These are phyloP conservation scores for Letharia lupina DNA, from an alignment of 495 filamentous ascomycete species.

Conservation along the genomic window DNA sequence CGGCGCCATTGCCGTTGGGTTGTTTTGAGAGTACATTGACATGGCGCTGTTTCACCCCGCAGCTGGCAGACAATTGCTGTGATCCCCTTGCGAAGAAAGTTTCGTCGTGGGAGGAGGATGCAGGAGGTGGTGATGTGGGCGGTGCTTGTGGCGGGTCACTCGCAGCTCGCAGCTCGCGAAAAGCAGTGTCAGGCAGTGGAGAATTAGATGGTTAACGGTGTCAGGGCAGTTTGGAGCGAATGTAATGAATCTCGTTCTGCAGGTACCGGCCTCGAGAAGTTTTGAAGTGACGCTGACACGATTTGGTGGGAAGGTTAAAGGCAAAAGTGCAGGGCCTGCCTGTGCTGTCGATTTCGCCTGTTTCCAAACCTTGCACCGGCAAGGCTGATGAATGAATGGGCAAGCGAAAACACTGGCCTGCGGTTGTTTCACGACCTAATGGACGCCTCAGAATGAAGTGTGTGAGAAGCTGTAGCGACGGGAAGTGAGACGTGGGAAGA, in stretches of 20 bases:
- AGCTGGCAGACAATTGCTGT: constrained; percentile 8
- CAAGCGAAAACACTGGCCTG: constrained; percentile 1
- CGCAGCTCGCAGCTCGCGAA: constrained; percentile 2
- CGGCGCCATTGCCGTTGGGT: constrained; percentile 50
- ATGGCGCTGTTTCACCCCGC: neutral
- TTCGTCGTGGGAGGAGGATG: neutral
- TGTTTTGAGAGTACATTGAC: constrained; percentile 45
- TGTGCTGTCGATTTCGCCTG: constrained; percentile 9
- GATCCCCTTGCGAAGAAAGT: neutral
- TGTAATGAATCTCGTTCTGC: neutral
- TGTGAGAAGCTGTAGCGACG: constrained; percentile 18
- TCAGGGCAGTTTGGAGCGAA: constrained; percentile 10
- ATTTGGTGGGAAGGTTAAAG: neutral
- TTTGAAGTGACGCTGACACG: constrained; percentile 3
- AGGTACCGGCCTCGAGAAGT: constrained; percentile 14
- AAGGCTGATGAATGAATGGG: constrained; percentile 1
- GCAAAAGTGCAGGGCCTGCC: constrained; percentile 16
- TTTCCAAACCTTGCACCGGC: constrained; percentile 15
- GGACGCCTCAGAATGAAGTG: constrained; percentile 6
- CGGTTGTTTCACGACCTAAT: constrained; percentile 10
- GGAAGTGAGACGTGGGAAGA: constrained; percentile 12
- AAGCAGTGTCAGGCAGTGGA: neutral
- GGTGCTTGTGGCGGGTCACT: constrained; percentile 11
- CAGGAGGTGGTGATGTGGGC: constrained; percentile 1
- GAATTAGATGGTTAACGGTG: neutral